Conservation (phyloP, 106 monocot species). For the Xerophyta viscosa region DNA sequence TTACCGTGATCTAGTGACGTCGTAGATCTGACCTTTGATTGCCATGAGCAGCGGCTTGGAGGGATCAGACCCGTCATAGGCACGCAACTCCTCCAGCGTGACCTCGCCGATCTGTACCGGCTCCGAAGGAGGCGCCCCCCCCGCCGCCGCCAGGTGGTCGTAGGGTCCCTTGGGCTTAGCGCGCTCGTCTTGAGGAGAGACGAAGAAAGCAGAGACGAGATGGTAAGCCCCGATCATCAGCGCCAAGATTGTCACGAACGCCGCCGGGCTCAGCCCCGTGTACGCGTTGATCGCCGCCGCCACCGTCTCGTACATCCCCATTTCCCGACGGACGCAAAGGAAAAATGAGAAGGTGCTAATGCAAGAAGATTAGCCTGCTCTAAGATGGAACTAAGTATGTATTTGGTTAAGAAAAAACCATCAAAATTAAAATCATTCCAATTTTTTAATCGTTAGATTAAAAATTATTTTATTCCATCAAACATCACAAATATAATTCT, state of each 20-base stretch:
- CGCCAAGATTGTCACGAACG: slow-evolving; percentile 69
- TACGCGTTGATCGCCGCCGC: slow-evolving; percentile 47
- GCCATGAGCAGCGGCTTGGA: slow-evolving; percentile 67
- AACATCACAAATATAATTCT: no score
- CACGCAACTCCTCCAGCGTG: slow-evolving; percentile 50
- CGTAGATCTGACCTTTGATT: slow-evolving; percentile 76
- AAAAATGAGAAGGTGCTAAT: no score
- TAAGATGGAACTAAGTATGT: no score
- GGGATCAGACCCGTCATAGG: slow-evolving; percentile 70
- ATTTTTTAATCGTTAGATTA: no score
- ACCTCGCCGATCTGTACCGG: slow-evolving; percentile 63
- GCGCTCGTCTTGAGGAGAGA: slow-evolving; percentile 31
- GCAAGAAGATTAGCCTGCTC: no score
- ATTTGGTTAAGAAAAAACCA: no score
- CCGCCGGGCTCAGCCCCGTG: slow-evolving; percentile 62
- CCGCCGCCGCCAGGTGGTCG: slow-evolving; percentile 1
- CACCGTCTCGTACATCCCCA: slow-evolving; percentile 27
- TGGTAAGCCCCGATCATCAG: slow-evolving; percentile 69
- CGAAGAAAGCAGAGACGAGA: slow-evolving; percentile 70
- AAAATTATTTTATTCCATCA: no score
- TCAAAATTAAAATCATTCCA: no score
- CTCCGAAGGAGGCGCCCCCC: slow-evolving; percentile 3
- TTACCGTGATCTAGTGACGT: slow-evolving; percentile 60
- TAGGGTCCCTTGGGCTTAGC: neutral
- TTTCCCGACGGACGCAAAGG: no score